A percentile compares a stretch with the other conserved stretches of the same genome.
These are phyloP conservation scores for Emergomyces orientalis DNA, from an alignment of 2,329 filamentous ascomycete species.

Conservation along the genomic window DNA sequence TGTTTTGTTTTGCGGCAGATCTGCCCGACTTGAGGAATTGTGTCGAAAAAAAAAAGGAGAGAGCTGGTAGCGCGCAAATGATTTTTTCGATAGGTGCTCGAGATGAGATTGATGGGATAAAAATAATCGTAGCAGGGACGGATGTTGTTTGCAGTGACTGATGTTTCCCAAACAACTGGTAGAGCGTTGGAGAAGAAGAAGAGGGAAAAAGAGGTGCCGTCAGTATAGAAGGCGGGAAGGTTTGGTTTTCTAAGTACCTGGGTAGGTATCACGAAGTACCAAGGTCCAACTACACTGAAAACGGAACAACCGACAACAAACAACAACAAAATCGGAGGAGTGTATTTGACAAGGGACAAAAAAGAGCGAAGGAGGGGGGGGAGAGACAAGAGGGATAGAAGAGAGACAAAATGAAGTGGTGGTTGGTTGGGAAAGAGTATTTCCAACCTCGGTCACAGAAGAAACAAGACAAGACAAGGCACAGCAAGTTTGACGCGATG, in stretches of 20 bases:
- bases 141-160: neutral
- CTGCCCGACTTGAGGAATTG: neutral
- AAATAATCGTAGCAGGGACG: neutral
- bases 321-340: neutral
- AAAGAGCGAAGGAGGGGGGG: neutral
- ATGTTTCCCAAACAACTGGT: neutral
- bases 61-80: neutral
- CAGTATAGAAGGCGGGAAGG: neutral
- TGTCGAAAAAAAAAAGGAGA: neutral
- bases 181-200: neutral
- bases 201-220: neutral
- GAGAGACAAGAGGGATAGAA: neutral
- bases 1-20: constrained; percentile 13
- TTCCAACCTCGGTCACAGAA: neutral
- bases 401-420: neutral
- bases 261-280: neutral
- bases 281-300: neutral
- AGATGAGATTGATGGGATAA: neutral
- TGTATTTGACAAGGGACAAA: neutral
- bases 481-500: neutral
- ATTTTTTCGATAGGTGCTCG: neutral
- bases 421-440: neutral
- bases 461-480: neutral
- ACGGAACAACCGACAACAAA: neutral
- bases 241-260: neutral